Percentiles rank a stretch among this genome's conserved stretches.
These are phyloP conservation scores for Fomitopsis serialis DNA, from an alignment of 768 basidiomycete genomes.

Conservation along the genomic window DNA sequence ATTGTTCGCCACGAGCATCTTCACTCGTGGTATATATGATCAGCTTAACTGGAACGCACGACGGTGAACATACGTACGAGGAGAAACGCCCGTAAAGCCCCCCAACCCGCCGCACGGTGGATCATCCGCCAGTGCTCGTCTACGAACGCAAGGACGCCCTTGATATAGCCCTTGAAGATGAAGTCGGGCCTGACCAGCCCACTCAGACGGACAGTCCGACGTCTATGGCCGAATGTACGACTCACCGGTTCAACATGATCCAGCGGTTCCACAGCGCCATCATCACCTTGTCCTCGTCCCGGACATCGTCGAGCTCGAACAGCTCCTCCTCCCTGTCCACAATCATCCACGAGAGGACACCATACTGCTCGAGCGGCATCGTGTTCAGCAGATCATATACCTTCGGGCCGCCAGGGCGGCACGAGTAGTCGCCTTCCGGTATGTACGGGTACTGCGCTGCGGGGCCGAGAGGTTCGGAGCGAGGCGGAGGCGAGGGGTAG, in stretches of 20 bases:
- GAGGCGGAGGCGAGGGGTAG: slow-evolving; percentile 17
- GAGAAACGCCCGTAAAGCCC: slow-evolving; percentile 56
- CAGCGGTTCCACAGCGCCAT: slow-evolving; percentile 73
- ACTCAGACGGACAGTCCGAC: no score
- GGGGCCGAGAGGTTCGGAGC: slow-evolving; percentile 14
- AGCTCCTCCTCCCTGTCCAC: slow-evolving; percentile 73
- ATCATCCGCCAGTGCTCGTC: slow-evolving; percentile 62
- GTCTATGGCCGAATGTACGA: neutral
- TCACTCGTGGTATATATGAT: neutral
- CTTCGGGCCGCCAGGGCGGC: slow-evolving; percentile 59
- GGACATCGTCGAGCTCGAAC: slow-evolving; percentile 63
- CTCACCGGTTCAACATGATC: slow-evolving; percentile 58
- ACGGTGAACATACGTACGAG: slow-evolving; percentile 35
- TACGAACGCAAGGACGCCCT: slow-evolving; percentile 51
- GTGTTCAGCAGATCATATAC: slow-evolving; percentile 61
- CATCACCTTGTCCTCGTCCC: slow-evolving; percentile 76
- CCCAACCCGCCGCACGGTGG: slow-evolving; percentile 62
- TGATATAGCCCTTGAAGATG: slow-evolving; percentile 42
- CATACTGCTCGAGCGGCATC: slow-evolving; percentile 55
- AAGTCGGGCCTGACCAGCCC: slow-evolving; percentile 42
- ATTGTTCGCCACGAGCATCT: slow-evolving; percentile 54
- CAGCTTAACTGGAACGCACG: neutral
- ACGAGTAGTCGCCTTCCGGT: slow-evolving; percentile 37
- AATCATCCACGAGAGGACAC: slow-evolving; percentile 64
- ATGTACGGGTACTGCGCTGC: slow-evolving; percentile 19